Evolutionary conservation across 1,139 yeast genomes (phyloP).

Genomic region (Suhomyces ambrosiae): DNA sequence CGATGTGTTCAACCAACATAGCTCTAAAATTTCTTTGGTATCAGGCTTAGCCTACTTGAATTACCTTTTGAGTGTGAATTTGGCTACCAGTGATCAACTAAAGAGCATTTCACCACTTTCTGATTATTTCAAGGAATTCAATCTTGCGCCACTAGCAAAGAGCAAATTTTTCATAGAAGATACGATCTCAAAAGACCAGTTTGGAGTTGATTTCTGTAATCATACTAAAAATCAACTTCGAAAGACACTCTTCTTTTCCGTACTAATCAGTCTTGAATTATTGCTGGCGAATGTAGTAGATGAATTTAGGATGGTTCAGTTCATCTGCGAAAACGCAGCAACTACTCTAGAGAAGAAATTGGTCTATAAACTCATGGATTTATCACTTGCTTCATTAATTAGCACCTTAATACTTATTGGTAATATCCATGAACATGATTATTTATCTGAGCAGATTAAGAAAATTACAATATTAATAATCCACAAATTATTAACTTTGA

Average conservation of each 20-base stretch:
- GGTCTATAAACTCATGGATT: constrained; percentile 19
- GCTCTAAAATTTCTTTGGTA: constrained; percentile 28
- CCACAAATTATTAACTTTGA: constrained; percentile 6
- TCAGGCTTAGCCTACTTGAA: constrained; percentile 21
- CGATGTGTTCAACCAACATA: constrained; percentile 24
- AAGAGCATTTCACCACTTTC: constrained; percentile 16
- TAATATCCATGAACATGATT: not conserved
- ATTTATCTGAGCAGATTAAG: not conserved
- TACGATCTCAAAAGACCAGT: constrained; percentile 11
- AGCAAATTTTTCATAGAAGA: constrained; percentile 18
- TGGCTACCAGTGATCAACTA: constrained; percentile 15
- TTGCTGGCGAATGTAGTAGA: constrained; percentile 17
- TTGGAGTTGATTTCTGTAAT: constrained; percentile 12
- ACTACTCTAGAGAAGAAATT: constrained; percentile 18
- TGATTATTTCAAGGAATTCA: constrained; percentile 19
- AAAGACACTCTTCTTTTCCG: constrained; percentile 13
- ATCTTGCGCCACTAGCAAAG: constrained; percentile 35
- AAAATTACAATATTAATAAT: constrained; percentile 12
- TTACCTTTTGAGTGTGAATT: constrained; percentile 22
- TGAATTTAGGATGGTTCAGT: constrained; percentile 21
- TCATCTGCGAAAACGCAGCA: constrained; percentile 15
- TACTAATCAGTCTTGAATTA: constrained; percentile 14
- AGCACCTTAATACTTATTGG: constrained; percentile 16
- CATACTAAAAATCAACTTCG: constrained; percentile 8
- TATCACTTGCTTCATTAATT: constrained; percentile 22